A percentile compares a stretch with the other conserved stretches of the same genome.
These are phyloP conservation scores for Leccinum arenicola DNA, from an alignment of 768 basidiomycete genomes.

Conservation along the genomic window DNA sequence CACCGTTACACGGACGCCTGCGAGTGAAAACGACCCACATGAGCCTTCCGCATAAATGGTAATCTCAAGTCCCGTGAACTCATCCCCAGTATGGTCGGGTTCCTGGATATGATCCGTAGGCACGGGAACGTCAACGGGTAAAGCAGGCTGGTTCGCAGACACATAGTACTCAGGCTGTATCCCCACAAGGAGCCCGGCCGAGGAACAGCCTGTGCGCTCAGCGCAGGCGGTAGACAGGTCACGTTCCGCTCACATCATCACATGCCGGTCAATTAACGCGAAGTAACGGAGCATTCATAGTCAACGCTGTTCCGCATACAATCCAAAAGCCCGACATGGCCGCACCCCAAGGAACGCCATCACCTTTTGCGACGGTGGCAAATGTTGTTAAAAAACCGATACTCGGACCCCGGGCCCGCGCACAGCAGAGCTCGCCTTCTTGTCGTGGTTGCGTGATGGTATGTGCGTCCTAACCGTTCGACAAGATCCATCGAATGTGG, in stretches of 20 bases:
- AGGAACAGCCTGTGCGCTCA: neutral
- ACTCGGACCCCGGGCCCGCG: slow-evolving; percentile 4
- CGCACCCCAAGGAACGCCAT: slow-evolving; percentile 6
- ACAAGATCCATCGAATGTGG: slow-evolving; percentile 3
- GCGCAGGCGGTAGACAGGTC: neutral
- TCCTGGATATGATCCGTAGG: slow-evolving; percentile 19
- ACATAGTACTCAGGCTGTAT: neutral
- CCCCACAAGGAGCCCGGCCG: neutral
- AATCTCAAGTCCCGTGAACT: neutral
- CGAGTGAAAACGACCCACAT: neutral
- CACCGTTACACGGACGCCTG: slow-evolving; percentile 4
- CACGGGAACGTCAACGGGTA: neutral
- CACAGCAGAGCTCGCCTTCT: neutral
- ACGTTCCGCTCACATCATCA: neutral
- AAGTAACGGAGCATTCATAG: slow-evolving; percentile 2
- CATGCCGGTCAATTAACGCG: neutral
- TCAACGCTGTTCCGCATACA: slow-evolving; percentile 1
- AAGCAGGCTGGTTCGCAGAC: neutral
- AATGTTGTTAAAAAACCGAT: neutral
- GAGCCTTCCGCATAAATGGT: neutral
- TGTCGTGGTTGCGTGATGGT: neutral
- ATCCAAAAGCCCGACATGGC: neutral
- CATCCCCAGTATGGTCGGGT: neutral
- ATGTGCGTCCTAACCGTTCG: neutral
- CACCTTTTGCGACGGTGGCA: neutral